Conservation (phyloP, 371 early-diverging fungal genomes). For the Mortierella sp. region DNA sequence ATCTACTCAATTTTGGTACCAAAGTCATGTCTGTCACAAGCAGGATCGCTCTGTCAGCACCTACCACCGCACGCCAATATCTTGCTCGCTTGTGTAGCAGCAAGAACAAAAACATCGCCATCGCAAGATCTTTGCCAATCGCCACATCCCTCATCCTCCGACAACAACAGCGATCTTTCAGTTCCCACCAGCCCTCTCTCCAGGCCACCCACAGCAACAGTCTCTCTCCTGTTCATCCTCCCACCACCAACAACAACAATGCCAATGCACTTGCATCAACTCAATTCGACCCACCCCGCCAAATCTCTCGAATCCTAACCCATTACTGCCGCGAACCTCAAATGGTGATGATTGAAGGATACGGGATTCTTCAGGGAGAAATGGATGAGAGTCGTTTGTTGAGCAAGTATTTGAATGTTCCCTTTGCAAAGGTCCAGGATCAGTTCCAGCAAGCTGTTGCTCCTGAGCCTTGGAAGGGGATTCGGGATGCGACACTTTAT, state of each 20-base stretch:
- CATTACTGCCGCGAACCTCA: slow-evolving; percentile 49
- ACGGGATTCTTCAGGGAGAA: slow-evolving; percentile 44
- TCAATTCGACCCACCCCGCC: slow-evolving; percentile 34
- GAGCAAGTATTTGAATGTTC: slow-evolving; percentile 50
- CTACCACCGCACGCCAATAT: not conserved
- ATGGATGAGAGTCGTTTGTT: slow-evolving; percentile 52
- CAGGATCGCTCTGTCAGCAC: not conserved
- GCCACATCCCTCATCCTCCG: not conserved
- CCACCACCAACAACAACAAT: not conserved
- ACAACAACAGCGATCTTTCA: not conserved
- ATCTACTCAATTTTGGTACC: not conserved
- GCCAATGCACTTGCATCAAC: not conserved
- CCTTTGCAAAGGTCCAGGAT: slow-evolving; percentile 44
- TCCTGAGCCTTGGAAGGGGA: slow-evolving; percentile 46
- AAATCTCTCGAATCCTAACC: slow-evolving; percentile 34
- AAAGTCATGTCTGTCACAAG: not conserved
- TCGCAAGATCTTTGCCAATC: not conserved
- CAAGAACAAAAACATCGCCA: not conserved
- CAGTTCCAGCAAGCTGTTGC: slow-evolving; percentile 27
- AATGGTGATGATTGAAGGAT: slow-evolving; percentile 43
- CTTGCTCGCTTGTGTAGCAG: not conserved
- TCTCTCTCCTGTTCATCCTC: no score
- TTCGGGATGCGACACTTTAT: slow-evolving; percentile 51
- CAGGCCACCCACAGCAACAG: not conserved
- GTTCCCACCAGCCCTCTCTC: not conserved